These are phyloP conservation scores for Coprinopsis cinerea DNA, from an alignment of 768 basidiomycete genomes.

Conservation along the genomic window DNA sequence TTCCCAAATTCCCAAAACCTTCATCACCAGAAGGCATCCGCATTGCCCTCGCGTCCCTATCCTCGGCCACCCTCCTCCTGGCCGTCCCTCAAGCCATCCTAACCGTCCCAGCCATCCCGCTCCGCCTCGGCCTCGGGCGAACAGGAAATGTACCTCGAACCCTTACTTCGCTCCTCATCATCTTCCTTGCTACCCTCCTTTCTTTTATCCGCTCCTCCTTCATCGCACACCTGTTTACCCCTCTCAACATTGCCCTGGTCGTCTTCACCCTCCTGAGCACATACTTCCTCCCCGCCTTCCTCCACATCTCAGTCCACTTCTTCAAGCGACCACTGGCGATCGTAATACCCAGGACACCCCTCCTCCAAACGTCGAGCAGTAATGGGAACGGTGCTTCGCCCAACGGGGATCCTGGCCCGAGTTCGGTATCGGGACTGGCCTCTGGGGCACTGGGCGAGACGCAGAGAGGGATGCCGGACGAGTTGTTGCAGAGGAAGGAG, in stretches of 20 bases:
- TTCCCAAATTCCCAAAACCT: constrained; percentile 12
- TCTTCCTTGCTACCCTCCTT: constrained; percentile 33
- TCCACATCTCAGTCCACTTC: constrained; percentile 80
- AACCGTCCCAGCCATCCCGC: constrained; percentile 47
- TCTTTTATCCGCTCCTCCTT: constrained; percentile 15
- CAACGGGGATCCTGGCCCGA: constrained; percentile 11
- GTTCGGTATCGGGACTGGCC: too few relatives aligned
- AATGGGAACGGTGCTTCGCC: constrained; percentile 3
- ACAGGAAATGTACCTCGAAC: constrained; percentile 41
- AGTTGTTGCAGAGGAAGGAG: constrained; percentile 84
- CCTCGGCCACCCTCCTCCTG: constrained; percentile 47
- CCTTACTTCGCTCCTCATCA: constrained; percentile 34
- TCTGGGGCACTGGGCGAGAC: too few relatives aligned
- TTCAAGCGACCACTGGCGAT: constrained; percentile 82
- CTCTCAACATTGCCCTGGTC: constrained; percentile 44
- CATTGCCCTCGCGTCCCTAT: constrained; percentile 40
- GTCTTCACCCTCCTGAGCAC: constrained; percentile 48
- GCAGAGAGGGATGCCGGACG: constrained; percentile 40
- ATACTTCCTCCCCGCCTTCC: constrained; percentile 65
- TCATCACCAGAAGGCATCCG: constrained; percentile 23
- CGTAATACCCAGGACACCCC: constrained; percentile 51
- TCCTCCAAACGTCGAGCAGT: constrained; percentile 14
- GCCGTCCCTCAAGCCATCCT: constrained; percentile 56
- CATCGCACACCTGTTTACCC: constrained; percentile 9
- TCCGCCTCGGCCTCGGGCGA: constrained; percentile 26